Percentiles rank a stretch among this genome's conserved stretches.
phyloP scores from a whole-genome alignment of 352 stramenopile genomes.

The Pythium graminicola region DNA sequence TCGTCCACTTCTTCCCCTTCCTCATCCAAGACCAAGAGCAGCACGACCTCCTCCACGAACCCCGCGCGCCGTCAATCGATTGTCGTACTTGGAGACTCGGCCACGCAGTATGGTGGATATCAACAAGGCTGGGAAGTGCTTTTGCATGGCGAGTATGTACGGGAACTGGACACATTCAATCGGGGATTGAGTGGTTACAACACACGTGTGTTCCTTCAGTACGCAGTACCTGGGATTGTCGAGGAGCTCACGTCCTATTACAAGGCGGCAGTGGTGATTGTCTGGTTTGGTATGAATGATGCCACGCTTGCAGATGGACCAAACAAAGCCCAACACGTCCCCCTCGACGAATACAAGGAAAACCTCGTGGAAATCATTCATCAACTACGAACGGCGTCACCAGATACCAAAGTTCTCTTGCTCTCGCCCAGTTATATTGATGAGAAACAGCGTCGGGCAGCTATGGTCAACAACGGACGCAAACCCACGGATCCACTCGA shows the following conservation, averaged over 20 bases:
- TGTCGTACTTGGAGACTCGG: conserved; percentile 11
- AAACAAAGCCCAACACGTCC: conserved; percentile 36
- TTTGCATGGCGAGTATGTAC: conserved; percentile 1
- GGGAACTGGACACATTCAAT: not conserved
- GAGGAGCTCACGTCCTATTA: conserved; percentile 4
- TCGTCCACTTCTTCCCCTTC: not conserved
- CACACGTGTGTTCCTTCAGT: conserved; percentile 9
- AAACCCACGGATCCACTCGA: conserved; percentile 7
- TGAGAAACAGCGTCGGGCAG: conserved; percentile 3
- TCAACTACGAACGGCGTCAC: not conserved
- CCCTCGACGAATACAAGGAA: conserved; percentile 32
- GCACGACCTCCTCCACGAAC: not conserved
- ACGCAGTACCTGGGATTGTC: conserved; percentile 6
- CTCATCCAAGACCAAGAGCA: not conserved
- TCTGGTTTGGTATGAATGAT: conserved; percentile 60
- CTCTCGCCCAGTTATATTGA: conserved; percentile 8
- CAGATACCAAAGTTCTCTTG: not conserved
- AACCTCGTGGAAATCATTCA: conserved; percentile 25
- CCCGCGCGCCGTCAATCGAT: not conserved
- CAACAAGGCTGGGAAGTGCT: conserved; percentile 5
- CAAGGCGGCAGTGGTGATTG: not conserved
- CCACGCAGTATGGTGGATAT: conserved; percentile 6
- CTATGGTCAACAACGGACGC: not conserved
- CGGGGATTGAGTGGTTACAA: conserved; percentile 11
- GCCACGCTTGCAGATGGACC: conserved; percentile 34